Conservation (phyloP, 1,284 basidiomycete genomes). For the Vanrija humicola region DNA sequence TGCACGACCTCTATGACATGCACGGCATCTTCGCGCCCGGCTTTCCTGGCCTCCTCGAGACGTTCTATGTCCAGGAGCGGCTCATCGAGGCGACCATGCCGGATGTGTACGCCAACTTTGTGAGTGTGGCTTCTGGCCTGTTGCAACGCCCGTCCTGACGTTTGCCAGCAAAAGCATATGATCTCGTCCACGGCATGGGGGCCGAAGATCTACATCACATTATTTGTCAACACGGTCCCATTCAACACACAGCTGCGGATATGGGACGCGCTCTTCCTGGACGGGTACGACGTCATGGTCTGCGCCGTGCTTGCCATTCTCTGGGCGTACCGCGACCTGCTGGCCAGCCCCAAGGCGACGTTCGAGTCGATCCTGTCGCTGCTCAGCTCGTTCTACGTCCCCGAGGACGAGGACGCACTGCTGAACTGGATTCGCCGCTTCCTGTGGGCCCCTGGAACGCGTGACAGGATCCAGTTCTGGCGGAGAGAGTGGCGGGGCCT, state of each 20-base stretch:
- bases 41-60: constrained; percentile 90
- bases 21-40: constrained; percentile 88
- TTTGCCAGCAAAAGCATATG: constrained; percentile 64
- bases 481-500: constrained; percentile 35
- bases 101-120: constrained; percentile 75
- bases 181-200: constrained; percentile 92
- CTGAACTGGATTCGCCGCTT: constrained; percentile 74
- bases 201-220: constrained; percentile 98
- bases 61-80: constrained; percentile 89
- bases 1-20: constrained; percentile 85
- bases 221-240: constrained; percentile 92
- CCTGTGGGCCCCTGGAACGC: constrained; percentile 65
- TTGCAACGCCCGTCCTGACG: neutral
- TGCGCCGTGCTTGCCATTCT: constrained; percentile 80
- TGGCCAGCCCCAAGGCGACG: constrained; percentile 54
- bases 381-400: constrained; percentile 85
- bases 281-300: constrained; percentile 85
- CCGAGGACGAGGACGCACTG: constrained; percentile 76
- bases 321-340: constrained; percentile 62
- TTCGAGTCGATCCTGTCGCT: constrained; percentile 87
- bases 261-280: constrained; percentile 90
- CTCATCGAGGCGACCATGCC: constrained; percentile 82
- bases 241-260: constrained; percentile 90
- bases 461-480: constrained; percentile 62
- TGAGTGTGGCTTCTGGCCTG: constrained; percentile 37